Percentiles rank a stretch among this genome's conserved stretches.
These are phyloP conservation scores for Cardiosporidium cionae DNA, from an alignment of 169 alveolate genomes.

Conservation along the genomic window DNA sequence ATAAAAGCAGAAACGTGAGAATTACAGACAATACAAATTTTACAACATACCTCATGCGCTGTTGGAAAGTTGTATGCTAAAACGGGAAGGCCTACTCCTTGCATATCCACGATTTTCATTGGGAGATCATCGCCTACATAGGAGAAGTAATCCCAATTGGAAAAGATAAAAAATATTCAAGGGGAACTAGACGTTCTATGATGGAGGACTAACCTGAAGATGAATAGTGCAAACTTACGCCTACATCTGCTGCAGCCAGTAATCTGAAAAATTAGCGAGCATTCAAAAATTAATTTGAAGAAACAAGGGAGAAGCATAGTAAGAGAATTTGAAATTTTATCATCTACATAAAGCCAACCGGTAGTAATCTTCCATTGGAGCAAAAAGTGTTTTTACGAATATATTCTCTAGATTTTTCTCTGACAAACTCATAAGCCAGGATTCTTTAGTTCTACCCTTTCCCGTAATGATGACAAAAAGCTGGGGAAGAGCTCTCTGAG, in stretches of 20 bases:
- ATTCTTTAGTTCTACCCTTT: conserved; percentile 66
- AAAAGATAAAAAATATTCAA: too few species aligned
- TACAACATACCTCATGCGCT: conserved; percentile 34
- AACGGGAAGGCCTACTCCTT: conserved; percentile 75
- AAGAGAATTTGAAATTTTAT: neutral
- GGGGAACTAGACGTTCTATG: neutral
- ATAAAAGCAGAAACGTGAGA: too few species aligned
- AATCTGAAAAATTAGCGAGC: conserved; percentile 23
- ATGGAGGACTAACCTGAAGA: conserved; percentile 34
- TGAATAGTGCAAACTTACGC: conserved; percentile 75
- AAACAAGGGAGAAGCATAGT: neutral
- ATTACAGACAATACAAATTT: too few species aligned
- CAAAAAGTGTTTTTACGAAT: conserved; percentile 68
- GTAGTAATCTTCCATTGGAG: conserved; percentile 77
- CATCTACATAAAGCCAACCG: neutral
- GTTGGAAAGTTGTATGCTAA: conserved; percentile 53
- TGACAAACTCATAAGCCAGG: conserved; percentile 43
- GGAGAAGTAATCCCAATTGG: too few species aligned
- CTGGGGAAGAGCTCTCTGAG: conserved; percentile 27
- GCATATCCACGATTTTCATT: conserved; percentile 89
- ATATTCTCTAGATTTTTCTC: conserved; percentile 41
- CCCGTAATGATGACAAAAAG: conserved; percentile 69
- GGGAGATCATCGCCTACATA: conserved; percentile 85
- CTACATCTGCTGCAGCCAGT: conserved; percentile 73
- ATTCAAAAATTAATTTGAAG: neutral